These are phyloP conservation scores for Cladophialophora psammophila DNA, from an alignment of 2,329 filamentous ascomycete species.

Conservation along the genomic window DNA sequence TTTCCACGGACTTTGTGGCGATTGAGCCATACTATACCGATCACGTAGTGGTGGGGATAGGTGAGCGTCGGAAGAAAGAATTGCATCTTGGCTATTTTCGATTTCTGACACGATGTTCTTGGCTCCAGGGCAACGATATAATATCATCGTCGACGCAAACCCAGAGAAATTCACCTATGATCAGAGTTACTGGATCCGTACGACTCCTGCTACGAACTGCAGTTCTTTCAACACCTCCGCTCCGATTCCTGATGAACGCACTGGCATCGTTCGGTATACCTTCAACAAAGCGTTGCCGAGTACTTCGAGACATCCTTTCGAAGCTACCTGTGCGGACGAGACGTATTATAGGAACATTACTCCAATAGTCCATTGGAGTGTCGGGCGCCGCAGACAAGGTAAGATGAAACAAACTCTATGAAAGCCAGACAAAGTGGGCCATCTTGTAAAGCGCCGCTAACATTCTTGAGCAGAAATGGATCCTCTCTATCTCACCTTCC, in stretches of 20 bases:
- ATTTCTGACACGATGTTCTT: background rate
- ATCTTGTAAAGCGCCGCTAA: background rate
- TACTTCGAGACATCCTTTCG: background rate
- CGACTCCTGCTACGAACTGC: conserved; percentile 10
- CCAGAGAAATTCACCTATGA: background rate
- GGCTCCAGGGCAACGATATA: conserved; percentile 16
- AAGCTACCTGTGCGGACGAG: conserved; percentile 45
- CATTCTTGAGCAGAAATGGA: background rate
- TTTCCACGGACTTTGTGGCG: conserved; percentile 16
- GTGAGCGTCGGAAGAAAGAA: background rate
- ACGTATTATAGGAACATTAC: conserved; percentile 12
- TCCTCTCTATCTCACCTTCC: conserved; percentile 1
- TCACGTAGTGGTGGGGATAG: conserved; percentile 20
- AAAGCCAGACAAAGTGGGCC: background rate
- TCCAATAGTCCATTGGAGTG: conserved; percentile 27
- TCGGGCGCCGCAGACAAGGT: conserved; percentile 2
- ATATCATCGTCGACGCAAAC: conserved; percentile 19
- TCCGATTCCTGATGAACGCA: background rate
- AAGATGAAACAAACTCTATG: background rate
- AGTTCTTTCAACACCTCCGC: background rate
- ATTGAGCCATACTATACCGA: conserved; percentile 20
- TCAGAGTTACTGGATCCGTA: conserved; percentile 16
- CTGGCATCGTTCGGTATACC: conserved; percentile 9
- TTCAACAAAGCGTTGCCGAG: conserved; percentile 4
- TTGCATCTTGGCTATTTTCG: background rate